Base-by-base conservation (phyloP, 768 basidiomycete species). In the Zangia roseola region DNA sequence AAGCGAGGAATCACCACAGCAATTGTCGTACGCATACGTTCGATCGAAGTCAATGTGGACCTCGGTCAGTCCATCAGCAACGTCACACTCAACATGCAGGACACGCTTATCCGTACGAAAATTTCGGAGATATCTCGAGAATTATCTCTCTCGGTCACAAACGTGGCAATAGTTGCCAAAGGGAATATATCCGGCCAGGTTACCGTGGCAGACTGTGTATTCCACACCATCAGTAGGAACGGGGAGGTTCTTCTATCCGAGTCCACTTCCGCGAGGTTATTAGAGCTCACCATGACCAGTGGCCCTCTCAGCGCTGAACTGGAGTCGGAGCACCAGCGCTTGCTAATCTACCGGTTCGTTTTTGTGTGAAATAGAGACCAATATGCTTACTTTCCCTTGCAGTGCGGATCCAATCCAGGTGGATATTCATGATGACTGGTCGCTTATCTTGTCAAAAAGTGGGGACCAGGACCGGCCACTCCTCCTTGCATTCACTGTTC, bases 51-150 rank as follows among this genome's bases (percentile, higher is more conserved):
- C 33, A 81, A 84, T 40, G 79, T 89, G 6, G 90, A 97, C 61
- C 79, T 97, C 23, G 91, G 91, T 8, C 88, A 90, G 59, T 88
- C 88, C 1, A 94, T 97, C 56, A 85, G 86, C 47, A 76, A 74
- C 24, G 71, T 88, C 40, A 80, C 78, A 24, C 71, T 97, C 23
- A 76, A 84, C 50, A 71, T 94, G 45, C 70, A 74, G 20, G 75
- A 87, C 42, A 75, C 83, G 9, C 70, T 86, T 19, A 58, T 93
- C 38, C 79, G 83, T 17, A 88, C 86, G 14, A 79, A 77, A 49
- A 67, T 93, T 38, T 84, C 83, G 8, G 82, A 83, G 24, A 64
- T 67, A 37, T 60, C 73, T 13, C 80, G 82, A 38, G 86, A 88
- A 47, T 62, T 92, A 4, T 86, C 84, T 12, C 67, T 89, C n/a